Base-by-base conservation (phyloP, 306 rosid genomes). In the Fragaria ananassa region DNA sequence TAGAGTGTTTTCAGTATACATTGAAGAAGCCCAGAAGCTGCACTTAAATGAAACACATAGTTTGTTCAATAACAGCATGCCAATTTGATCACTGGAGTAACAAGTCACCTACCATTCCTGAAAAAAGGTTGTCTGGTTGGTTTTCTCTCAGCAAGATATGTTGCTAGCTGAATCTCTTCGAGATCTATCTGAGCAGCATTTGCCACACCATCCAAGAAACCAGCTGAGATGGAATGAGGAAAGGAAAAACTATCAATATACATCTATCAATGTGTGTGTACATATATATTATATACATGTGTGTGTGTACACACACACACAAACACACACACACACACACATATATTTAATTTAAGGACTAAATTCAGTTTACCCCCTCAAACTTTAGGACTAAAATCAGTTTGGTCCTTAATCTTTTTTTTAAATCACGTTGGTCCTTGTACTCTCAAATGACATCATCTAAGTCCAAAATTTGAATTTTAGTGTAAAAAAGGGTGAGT, bases 81-180 rank as follows among this genome's bases (percentile, higher is more conserved):
- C 76, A 41, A 44, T 27, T 77, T 45, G 23, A 66, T 72, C 50
- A 39, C 12, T 54, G 46, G 39, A 78, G 51, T 49, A 45, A 67
- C 74, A 44, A 68, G 79, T 76, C 61, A 81, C 95, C 77, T 77
- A 90, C 97, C 90, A 78, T 90, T 89, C 82, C 92, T 86, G 70
- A 92, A 92, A 78, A 84, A 88, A 44, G 92, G 96, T 74, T 83
- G 84, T 75, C 97, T 96, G 14, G 96, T 90, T 74, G 96, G 83
- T 74, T 88, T 87, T 88, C 57, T 89, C 80, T 92, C 96, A 41
- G 96, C 89, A 84, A 92, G 88, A 86, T 87, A 83, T 39, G 84
- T 61, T 17, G 92, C 81, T 39, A 90, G 92, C 71, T 90, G 88
- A 81, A 75, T 78, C 71, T 95, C 92, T 50, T 91, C 91, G 80